Percentiles rank a stretch among this genome's conserved stretches.
phyloP scores from a whole-genome alignment of 2,329 filamentous ascomycete species.

The Fusarium chlamydosporum region DNA sequence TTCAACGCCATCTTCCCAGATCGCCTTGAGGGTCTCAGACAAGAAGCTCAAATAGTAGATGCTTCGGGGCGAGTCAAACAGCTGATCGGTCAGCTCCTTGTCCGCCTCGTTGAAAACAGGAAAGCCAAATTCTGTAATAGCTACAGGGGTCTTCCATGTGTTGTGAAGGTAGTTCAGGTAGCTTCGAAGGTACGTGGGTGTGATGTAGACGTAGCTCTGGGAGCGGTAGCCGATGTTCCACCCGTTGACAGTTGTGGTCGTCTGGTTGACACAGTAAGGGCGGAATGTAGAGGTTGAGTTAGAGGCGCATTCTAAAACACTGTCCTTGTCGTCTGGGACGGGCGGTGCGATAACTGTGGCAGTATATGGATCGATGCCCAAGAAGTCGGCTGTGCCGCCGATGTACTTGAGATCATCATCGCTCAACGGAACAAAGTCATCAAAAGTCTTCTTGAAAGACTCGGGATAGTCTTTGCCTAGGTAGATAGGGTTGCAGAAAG shows the following conservation, averaged over 20 bases:
- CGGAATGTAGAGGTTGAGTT: conserved; percentile 62
- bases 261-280: conserved; percentile 68
- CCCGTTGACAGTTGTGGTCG: conserved; percentile 62
- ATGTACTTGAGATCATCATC: conserved; percentile 64
- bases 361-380: conserved; percentile 71
- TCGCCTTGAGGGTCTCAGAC: conserved; percentile 67
- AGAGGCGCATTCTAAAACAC: conserved; percentile 63
- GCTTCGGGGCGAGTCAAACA: conserved; percentile 67
- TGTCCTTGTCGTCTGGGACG: conserved; percentile 51
- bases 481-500: conserved; percentile 68
- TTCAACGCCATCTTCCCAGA: conserved; percentile 69
- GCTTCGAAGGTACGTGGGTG: conserved; percentile 69
- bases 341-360: conserved; percentile 67
- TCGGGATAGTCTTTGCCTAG: conserved; percentile 66
- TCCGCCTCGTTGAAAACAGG: conserved; percentile 64
- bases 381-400: conserved; percentile 67
- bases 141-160: conserved; percentile 65
- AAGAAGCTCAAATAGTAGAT: conserved; percentile 69
- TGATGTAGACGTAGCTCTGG: conserved; percentile 69
- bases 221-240: conserved; percentile 72
- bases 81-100: conserved; percentile 63
- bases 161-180: conserved; percentile 72
- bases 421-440: conserved; percentile 63
- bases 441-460: conserved; percentile 61
- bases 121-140: conserved; percentile 70